phyloP scores from a whole-genome alignment of 2,329 filamentous ascomycete species.

The Exophiala dermatitidis region DNA sequence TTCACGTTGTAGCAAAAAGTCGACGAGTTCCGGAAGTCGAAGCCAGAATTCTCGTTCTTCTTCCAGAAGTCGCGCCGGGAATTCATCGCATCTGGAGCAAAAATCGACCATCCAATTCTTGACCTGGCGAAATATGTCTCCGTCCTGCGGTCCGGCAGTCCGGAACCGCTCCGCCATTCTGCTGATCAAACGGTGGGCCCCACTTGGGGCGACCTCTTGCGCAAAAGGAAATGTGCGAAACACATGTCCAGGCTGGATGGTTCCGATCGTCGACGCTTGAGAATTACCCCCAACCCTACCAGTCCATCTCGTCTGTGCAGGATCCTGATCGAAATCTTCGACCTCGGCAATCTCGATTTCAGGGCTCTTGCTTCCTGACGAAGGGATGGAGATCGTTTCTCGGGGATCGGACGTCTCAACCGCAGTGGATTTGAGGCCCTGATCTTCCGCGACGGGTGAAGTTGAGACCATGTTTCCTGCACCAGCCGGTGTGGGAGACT shows the following conservation, averaged over 20 bases:
- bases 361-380: conserved; percentile 40
- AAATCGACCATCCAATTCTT: conserved; percentile 41
- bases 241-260: conserved; percentile 15
- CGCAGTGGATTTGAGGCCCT: neutral
- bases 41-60: conserved; percentile 43
- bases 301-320: conserved; percentile 40
- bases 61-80: conserved; percentile 32
- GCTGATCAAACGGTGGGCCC: conserved; percentile 14
- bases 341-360: conserved; percentile 45
- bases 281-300: conserved; percentile 30
- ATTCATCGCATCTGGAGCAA: conserved; percentile 30
- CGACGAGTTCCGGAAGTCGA: conserved; percentile 36
- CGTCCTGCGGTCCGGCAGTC: conserved; percentile 15
- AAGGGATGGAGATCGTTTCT: conserved; percentile 37
- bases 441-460: neutral
- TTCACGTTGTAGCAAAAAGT: conserved; percentile 36
- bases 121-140: conserved; percentile 32
- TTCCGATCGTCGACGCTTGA: neutral
- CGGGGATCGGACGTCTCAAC: conserved; percentile 8
- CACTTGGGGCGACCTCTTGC: conserved; percentile 12
- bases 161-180: conserved; percentile 19
- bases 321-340: conserved; percentile 44
- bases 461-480: conserved; percentile 7
- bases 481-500: conserved; percentile 18
- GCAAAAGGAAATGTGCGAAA: conserved; percentile 22